These are phyloP conservation scores for Monosporascus ibericus DNA, from an alignment of 2,329 filamentous ascomycete species.

Conservation along the genomic window DNA sequence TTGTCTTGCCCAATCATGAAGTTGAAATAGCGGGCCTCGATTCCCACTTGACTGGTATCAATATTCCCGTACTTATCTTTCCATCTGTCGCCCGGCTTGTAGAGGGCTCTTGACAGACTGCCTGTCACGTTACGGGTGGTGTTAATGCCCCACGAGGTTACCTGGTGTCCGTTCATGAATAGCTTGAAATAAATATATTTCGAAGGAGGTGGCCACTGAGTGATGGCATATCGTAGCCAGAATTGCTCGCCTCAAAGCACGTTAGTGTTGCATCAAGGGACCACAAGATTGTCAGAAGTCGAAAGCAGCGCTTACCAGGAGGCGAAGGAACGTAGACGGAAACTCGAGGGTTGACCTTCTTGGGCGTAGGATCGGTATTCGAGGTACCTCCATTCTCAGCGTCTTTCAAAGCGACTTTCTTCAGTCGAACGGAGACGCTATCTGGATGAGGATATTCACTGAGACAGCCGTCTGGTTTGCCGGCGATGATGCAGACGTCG, in stretches of 20 bases:
- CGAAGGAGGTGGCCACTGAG: slow-evolving; percentile 25
- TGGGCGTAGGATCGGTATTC: slow-evolving; percentile 20
- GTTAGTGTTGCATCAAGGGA: not conserved
- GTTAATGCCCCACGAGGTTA: slow-evolving; percentile 48
- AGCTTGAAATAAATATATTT: slow-evolving; percentile 49
- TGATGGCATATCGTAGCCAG: slow-evolving; percentile 42
- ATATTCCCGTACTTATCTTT: slow-evolving; percentile 31
- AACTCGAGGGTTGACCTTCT: slow-evolving; percentile 34
- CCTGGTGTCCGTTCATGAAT: slow-evolving; percentile 45
- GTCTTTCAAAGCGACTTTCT: slow-evolving; percentile 9
- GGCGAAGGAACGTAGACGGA: slow-evolving; percentile 53
- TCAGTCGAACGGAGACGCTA: slow-evolving; percentile 35
- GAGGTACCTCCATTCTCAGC: not conserved
- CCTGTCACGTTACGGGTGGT: slow-evolving; percentile 28
- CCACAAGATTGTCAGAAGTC: not conserved
- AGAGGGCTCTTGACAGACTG: slow-evolving; percentile 40
- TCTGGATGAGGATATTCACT: slow-evolving; percentile 52
- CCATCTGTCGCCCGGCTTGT: slow-evolving; percentile 39
- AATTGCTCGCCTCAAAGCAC: slow-evolving; percentile 41
- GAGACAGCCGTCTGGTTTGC: slow-evolving; percentile 31
- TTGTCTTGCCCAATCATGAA: slow-evolving; percentile 35
- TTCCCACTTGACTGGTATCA: slow-evolving; percentile 29
- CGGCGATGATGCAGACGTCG: slow-evolving; percentile 36
- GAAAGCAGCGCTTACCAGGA: slow-evolving; percentile 33
- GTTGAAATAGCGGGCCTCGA: slow-evolving; percentile 45